Evolutionary conservation across 2,329 filamentous ascomycete species (phyloP).

Genomic region (Fusarium devonianum): DNA sequence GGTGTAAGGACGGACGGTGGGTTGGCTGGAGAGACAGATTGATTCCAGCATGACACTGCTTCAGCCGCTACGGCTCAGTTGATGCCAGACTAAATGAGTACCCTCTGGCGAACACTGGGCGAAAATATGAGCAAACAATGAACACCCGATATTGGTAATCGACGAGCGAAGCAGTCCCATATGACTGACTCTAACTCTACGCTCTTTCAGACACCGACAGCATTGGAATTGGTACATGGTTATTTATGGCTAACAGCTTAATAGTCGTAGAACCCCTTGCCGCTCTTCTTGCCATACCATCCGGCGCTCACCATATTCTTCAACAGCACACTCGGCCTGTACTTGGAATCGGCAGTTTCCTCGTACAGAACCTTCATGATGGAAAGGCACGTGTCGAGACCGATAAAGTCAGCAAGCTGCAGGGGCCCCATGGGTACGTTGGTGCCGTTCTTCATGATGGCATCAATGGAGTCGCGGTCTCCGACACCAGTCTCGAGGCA

Average conservation of each 20-base stretch:
- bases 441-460: conserved; percentile 99
- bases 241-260: conserved; percentile 45
- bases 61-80: too few relatives aligned
- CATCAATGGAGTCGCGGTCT: conserved; percentile 88
- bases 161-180: too few relatives aligned
- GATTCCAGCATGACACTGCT: too few relatives aligned
- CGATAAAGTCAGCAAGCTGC: conserved; percentile 94
- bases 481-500: conserved; percentile 95
- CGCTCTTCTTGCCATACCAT: conserved; percentile 96
- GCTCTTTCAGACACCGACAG: neutral
- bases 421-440: conserved; percentile 98
- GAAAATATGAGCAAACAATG: too few relatives aligned
- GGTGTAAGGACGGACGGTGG: too few relatives aligned
- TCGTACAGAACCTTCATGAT: conserved; percentile 96
- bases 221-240: neutral
- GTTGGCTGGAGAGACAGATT: too few relatives aligned
- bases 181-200: too few relatives aligned
- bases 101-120: too few relatives aligned
- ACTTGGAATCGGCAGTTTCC: conserved; percentile 95
- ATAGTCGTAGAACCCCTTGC: conserved; percentile 95
- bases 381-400: conserved; percentile 91
- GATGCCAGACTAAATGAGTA: too few relatives aligned
- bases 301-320: conserved; percentile 97
- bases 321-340: conserved; percentile 85
- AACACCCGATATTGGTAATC: too few relatives aligned